Base-by-base conservation (phyloP, 805 yeast species). In the Saturnispora kantuleensis region DNA sequence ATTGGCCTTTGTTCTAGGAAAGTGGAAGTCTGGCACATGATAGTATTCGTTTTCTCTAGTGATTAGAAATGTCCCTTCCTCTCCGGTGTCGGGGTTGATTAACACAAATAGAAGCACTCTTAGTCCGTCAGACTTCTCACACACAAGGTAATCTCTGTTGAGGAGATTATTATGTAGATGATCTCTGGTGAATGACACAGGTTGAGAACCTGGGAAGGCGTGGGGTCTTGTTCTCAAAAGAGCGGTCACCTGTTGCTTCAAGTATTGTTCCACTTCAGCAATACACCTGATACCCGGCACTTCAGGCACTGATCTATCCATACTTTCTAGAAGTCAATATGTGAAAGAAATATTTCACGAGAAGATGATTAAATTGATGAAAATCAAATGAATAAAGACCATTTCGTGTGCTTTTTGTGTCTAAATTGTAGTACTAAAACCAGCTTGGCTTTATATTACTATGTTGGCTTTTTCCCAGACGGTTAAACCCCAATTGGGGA, bases 41-140 rank as follows among this genome's bases (percentile, higher is more conserved):
- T 73, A 85, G 60, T 82, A 93, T 50, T 89, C 94, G 57, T 87
- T 85, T 51, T 83, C 90, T 56, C 99, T 71, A 29, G 94, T 90
- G 34, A 93, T 82, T 52, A 93, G 67, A 56, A 88, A 93, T 7
- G 87, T 84, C 3, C 94, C 90, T 60, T 93, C 97, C 39, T 86
- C 90, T 28, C 78, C 79, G 6, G 79, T 76, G 11, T 83, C 81
- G 45, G 81, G 63, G 51, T 76, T 66, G 7, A 75, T 65, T 28
- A 84, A 63, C 4, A 80, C 71, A 42, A 83, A 72, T 70, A 93
- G 69, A 44, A 93, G 66, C 47, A 94, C 87, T 43, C 99, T 69
- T 40, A 90, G 67, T 0, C 99, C 99, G 63, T 93, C 98, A 0
- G 93, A 77, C 60, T 93, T 93, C 57, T 93, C 99, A 66, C 98